A percentile compares a stretch with the other conserved stretches of the same genome.
These are phyloP conservation scores for Platanthera guangdongensis DNA, from an alignment of 106 monocot genomes.

Conservation along the genomic window DNA sequence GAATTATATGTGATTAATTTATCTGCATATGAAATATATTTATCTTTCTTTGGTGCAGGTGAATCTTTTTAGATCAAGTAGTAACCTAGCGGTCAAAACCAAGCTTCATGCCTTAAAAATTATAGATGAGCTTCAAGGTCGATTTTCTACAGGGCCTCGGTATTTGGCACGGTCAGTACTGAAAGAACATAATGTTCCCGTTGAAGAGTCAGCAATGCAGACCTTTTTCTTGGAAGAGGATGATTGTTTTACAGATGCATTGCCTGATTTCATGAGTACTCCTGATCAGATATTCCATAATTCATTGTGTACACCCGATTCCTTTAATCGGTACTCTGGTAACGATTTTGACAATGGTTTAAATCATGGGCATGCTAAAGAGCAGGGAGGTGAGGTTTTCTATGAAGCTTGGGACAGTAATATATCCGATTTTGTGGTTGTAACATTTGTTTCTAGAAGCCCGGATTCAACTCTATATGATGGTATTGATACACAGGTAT, in stretches of 20 bases:
- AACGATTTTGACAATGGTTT: constrained; percentile 10
- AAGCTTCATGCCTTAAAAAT: constrained; percentile 89
- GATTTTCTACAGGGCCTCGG: constrained; percentile 28
- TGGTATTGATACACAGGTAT: constrained; percentile 87
- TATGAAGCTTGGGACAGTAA: constrained; percentile 69
- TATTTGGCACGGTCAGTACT: constrained; percentile 67
- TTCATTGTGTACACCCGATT: constrained; percentile 8
- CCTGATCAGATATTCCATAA: constrained; percentile 43
- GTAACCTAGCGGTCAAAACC: constrained; percentile 62
- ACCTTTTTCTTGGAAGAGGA: constrained; percentile 54
- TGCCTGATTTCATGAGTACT: constrained; percentile 61
- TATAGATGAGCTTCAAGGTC: constrained; percentile 68
- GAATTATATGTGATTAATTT: neutral
- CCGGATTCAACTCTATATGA: constrained; percentile 80
- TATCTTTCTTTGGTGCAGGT: constrained; percentile 33
- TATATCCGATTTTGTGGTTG: constrained; percentile 67
- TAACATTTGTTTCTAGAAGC: constrained; percentile 59
- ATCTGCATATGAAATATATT: neutral
- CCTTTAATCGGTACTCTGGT: constrained; percentile 15
- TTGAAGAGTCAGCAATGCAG: constrained; percentile 7
- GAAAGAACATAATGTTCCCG: constrained; percentile 19
- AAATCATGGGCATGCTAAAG: constrained; percentile 21
- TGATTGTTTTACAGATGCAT: constrained; percentile 79
- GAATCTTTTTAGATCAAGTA: constrained; percentile 44
- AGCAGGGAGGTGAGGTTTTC: constrained; percentile 49